A percentile compares a stretch with the other conserved stretches of the same genome.
Evolutionary conservation across 192 early-diverging fungal genomes (phyloP).

Genomic region (Geranomyces variabilis): DNA sequence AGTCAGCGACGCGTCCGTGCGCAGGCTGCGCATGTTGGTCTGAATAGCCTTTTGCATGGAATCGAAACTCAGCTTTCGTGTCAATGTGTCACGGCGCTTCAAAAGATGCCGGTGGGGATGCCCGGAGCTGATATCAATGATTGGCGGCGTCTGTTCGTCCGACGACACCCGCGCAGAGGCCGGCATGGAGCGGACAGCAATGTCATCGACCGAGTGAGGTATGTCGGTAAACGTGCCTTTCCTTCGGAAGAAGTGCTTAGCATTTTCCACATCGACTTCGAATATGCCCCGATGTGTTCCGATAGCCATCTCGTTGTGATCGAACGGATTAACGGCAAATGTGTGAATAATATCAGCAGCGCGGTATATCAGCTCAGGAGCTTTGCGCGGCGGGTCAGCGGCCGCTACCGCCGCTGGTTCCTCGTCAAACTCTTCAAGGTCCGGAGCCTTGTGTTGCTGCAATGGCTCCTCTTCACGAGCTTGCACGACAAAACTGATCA

Average conservation of each 20-base stretch:
- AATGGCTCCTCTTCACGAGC: slow-evolving; percentile 1
- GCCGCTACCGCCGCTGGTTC: background rate
- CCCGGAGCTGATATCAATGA: background rate
- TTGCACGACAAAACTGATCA: slow-evolving; percentile 33
- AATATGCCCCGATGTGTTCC: slow-evolving; percentile 66
- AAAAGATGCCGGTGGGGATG: background rate
- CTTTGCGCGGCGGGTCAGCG: background rate
- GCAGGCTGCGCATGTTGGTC: slow-evolving; percentile 46
- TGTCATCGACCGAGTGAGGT: slow-evolving; percentile 40
- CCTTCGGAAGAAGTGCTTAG: slow-evolving; percentile 41
- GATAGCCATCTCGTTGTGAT: slow-evolving; percentile 64
- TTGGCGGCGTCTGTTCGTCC: background rate
- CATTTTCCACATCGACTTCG: slow-evolving; percentile 70
- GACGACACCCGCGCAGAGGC: background rate
- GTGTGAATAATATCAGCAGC: slow-evolving; percentile 48
- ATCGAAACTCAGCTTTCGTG: slow-evolving; percentile 60
- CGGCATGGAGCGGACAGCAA: slow-evolving; percentile 33
- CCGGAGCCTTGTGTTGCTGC: background rate
- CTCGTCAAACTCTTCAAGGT: background rate
- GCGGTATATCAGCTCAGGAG: slow-evolving; percentile 30
- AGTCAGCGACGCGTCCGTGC: background rate
- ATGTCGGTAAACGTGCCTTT: slow-evolving; percentile 27
- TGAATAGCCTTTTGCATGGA: slow-evolving; percentile 63
- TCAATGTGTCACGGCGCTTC: slow-evolving; percentile 28
- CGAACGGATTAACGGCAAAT: slow-evolving; percentile 54